Conservation (phyloP, 1,139 yeast genomes). For the Zygosaccharomyces pseudobailii region DNA sequence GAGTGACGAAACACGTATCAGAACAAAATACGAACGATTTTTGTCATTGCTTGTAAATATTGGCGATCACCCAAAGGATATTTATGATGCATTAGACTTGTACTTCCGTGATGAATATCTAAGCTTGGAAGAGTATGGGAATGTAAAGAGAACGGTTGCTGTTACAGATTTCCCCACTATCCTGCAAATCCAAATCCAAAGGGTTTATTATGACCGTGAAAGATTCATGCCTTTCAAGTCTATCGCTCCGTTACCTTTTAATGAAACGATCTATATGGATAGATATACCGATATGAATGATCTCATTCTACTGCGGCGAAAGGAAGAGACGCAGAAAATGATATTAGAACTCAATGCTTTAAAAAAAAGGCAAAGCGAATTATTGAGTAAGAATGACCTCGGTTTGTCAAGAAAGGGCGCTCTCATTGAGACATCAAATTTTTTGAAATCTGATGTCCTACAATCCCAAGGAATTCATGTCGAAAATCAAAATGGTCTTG, state of each 20-base stretch:
- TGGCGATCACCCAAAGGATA: slow-evolving; percentile 80
- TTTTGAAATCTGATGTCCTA: slow-evolving; percentile 42
- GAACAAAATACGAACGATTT: slow-evolving; percentile 72
- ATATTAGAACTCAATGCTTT: slow-evolving; percentile 49
- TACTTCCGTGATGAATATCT: slow-evolving; percentile 71
- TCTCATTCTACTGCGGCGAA: slow-evolving; percentile 43
- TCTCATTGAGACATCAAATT: slow-evolving; percentile 51
- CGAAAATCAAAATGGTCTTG: slow-evolving; percentile 15
- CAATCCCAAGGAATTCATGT: slow-evolving; percentile 38
- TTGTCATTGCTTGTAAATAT: slow-evolving; percentile 78
- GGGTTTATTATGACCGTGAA: slow-evolving; percentile 84
- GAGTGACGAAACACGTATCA: slow-evolving; percentile 28
- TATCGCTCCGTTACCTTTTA: slow-evolving; percentile 74
- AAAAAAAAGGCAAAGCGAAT: slow-evolving; percentile 40
- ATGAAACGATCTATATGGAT: slow-evolving; percentile 75
- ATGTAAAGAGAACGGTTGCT: slow-evolving; percentile 67
- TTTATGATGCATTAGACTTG: slow-evolving; percentile 85
- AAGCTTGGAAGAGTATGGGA: slow-evolving; percentile 60
- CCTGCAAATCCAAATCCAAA: slow-evolving; percentile 85
- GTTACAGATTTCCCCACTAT: slow-evolving; percentile 71
- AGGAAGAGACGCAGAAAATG: slow-evolving; percentile 63
- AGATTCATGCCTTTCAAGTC: slow-evolving; percentile 74
- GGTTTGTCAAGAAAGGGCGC: slow-evolving; percentile 49
- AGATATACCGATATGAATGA: slow-evolving; percentile 77
- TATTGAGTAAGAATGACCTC: slow-evolving; percentile 43